These are phyloP conservation scores for Cudoniella acicularis DNA, from an alignment of 495 filamentous ascomycete species.

Conservation along the genomic window DNA sequence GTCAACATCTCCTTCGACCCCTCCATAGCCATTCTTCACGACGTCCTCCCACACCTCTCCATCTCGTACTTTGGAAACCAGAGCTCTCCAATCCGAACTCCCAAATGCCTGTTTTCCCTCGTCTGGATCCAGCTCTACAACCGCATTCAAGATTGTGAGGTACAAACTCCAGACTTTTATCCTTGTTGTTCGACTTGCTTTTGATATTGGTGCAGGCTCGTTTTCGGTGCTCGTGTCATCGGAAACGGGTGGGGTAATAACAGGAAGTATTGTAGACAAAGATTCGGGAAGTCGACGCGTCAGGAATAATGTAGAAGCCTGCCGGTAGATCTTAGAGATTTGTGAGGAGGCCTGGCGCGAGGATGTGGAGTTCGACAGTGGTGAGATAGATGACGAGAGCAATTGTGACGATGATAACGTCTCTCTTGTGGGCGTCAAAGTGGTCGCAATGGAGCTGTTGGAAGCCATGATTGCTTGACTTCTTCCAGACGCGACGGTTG, in stretches of 20 bases:
- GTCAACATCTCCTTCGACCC: constrained; percentile 85
- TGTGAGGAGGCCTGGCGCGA: constrained; percentile 49
- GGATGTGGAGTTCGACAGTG: constrained; percentile 44
- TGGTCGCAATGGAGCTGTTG: constrained; percentile 36
- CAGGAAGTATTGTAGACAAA: constrained; percentile 72
- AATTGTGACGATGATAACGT: constrained; percentile 28
- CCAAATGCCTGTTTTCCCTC: constrained; percentile 88
- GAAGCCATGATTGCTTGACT: constrained; percentile 32
- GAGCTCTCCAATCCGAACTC: constrained; percentile 70
- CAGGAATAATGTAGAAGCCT: constrained; percentile 85
- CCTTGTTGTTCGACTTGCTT: constrained; percentile 68
- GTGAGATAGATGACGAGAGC: constrained; percentile 44
- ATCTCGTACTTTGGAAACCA: constrained; percentile 76
- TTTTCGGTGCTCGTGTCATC: constrained; percentile 37
- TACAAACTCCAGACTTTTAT: constrained; percentile 98
- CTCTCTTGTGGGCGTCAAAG: constrained; percentile 28
- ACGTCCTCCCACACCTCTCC: constrained; percentile 93
- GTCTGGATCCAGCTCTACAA: constrained; percentile 82
- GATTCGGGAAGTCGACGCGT: constrained; percentile 90
- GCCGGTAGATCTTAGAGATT: constrained; percentile 81
- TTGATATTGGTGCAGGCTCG: constrained; percentile 61
- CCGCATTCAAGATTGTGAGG: constrained; percentile 84
- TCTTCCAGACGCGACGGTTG: neutral
- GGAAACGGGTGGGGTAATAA: constrained; percentile 54
- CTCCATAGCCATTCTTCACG: constrained; percentile 77